Evolutionary conservation across 148 eudicot species (phyloP).

Genomic region (Nepenthes gracilis): DNA sequence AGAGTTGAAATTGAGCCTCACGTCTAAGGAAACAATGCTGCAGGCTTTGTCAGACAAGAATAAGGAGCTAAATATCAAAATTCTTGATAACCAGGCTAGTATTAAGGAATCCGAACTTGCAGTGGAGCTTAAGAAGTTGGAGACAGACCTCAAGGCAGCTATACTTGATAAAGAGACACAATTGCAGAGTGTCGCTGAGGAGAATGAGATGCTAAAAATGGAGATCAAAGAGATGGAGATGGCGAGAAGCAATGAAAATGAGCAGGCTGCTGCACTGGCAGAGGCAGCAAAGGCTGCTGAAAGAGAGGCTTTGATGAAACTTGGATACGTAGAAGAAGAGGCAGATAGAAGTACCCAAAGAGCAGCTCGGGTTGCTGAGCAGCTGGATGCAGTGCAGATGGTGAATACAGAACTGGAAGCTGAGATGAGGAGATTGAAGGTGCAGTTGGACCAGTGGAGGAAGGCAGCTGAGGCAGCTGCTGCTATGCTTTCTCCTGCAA

Average conservation of each 20-base stretch:
- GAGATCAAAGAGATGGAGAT: slow-evolving; percentile 36
- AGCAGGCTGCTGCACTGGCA: slow-evolving; percentile 30
- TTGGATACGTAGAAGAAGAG: slow-evolving; percentile 52
- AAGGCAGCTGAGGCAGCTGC: slow-evolving; percentile 97
- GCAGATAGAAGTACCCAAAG: slow-evolving; percentile 47
- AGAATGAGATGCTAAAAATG: slow-evolving; percentile 44
- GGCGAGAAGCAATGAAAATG: slow-evolving; percentile 24
- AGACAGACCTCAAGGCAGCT: slow-evolving; percentile 25
- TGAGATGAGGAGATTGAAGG: slow-evolving; percentile 66
- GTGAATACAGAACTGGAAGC: slow-evolving; percentile 59
- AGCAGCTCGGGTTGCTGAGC: slow-evolving; percentile 38
- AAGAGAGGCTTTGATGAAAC: slow-evolving; percentile 55
- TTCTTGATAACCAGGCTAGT: slow-evolving; percentile 15
- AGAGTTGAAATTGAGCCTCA: slow-evolving; percentile 33
- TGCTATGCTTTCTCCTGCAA: slow-evolving; percentile 55
- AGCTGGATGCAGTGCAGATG: slow-evolving; percentile 63
- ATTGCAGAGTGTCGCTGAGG: slow-evolving; percentile 30
- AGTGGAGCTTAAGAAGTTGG: slow-evolving; percentile 30
- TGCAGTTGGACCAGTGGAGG: slow-evolving; percentile 86
- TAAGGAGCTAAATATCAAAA: slow-evolving; percentile 14
- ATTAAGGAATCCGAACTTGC: slow-evolving; percentile 21
- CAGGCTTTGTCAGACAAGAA: slow-evolving; percentile 24
- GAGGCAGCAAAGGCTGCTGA: slow-evolving; percentile 59
- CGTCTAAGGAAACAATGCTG: slow-evolving; percentile 25
- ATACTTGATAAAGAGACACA: slow-evolving; percentile 44